These are phyloP conservation scores for Panicum miliaceum DNA, from an alignment of 176 grass and related monocot species.

Conservation along the genomic window DNA sequence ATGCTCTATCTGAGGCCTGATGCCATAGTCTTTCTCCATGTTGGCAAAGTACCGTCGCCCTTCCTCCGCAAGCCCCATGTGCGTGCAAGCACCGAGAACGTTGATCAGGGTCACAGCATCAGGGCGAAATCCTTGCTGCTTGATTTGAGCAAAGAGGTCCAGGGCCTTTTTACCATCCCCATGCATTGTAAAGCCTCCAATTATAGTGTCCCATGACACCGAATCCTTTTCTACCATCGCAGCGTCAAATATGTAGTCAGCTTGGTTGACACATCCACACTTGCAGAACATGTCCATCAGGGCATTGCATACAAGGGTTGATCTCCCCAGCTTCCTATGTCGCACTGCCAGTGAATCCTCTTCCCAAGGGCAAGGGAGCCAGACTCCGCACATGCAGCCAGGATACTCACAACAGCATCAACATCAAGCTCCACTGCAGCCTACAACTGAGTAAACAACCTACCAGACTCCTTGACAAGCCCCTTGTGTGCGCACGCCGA, in stretches of 20 bases:
- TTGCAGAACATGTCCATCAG: too few relatives aligned
- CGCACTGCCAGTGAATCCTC: too few relatives aligned
- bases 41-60: conserved; percentile 48
- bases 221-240: too few relatives aligned
- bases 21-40: conserved; percentile 64
- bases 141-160: conserved; percentile 71
- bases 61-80: conserved; percentile 69
- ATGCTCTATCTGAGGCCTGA: conserved; percentile 72
- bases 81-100: conserved; percentile 65
- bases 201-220: too few relatives aligned
- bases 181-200: too few relatives aligned
- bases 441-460: conserved; percentile 67
- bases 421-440: conserved; percentile 58
- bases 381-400: conserved; percentile 76
- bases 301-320: too few relatives aligned
- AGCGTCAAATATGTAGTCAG: too few relatives aligned
- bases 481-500: conserved; percentile 66
- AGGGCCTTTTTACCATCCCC: conserved; percentile 64
- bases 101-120: conserved; percentile 73
- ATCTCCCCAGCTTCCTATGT: too few relatives aligned
- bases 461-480: conserved; percentile 50
- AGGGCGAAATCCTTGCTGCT: conserved; percentile 55
- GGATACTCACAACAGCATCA: conserved; percentile 64
- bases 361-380: conserved; percentile 68
- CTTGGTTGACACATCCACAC: too few relatives aligned